phyloP scores from a whole-genome alignment of 192 early-diverging fungal genomes.

The Entomortierella lignicola region DNA sequence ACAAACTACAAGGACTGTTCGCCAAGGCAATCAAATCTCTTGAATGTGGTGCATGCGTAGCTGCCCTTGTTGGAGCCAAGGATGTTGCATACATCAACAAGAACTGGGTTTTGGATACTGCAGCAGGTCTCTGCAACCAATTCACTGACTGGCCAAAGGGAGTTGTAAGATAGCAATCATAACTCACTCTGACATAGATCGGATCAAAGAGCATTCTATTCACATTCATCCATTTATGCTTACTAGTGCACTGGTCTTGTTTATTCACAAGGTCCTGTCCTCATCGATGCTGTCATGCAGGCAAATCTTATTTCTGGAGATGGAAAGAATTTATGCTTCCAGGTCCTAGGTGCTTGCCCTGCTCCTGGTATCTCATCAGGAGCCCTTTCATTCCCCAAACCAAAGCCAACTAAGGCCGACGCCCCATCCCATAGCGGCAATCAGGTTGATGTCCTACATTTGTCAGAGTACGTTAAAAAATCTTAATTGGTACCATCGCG shows the following conservation, averaged over 20 bases:
- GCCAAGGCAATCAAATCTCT: constrained; percentile 36
- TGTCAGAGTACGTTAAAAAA: constrained; percentile 59
- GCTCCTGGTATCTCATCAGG: constrained; percentile 51
- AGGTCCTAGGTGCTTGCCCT: constrained; percentile 57
- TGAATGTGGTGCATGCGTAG: constrained; percentile 60
- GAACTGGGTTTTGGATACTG: constrained; percentile 49
- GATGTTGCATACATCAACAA: constrained; percentile 58
- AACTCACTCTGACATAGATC: no score
- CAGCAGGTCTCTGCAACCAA: constrained; percentile 45
- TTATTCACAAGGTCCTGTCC: constrained; percentile 60
- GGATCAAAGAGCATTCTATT: no score
- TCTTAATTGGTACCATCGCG: constrained; percentile 17
- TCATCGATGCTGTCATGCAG: constrained; percentile 50
- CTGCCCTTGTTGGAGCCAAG: constrained; percentile 54
- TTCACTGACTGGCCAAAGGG: constrained; percentile 50
- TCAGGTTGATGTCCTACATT: constrained; percentile 57
- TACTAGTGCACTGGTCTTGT: constrained; percentile 61
- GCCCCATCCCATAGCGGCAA: constrained; percentile 31
- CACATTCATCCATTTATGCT: neutral
- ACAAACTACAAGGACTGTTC: constrained; percentile 34
- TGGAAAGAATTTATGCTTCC: constrained; percentile 60
- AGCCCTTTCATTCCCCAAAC: constrained; percentile 57
- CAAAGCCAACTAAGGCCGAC: constrained; percentile 51
- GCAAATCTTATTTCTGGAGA: constrained; percentile 48
- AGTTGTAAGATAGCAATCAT: constrained; percentile 58